These are phyloP conservation scores for Nephromyces sp. DNA, from an alignment of 169 alveolate genomes.

Conservation along the genomic window DNA sequence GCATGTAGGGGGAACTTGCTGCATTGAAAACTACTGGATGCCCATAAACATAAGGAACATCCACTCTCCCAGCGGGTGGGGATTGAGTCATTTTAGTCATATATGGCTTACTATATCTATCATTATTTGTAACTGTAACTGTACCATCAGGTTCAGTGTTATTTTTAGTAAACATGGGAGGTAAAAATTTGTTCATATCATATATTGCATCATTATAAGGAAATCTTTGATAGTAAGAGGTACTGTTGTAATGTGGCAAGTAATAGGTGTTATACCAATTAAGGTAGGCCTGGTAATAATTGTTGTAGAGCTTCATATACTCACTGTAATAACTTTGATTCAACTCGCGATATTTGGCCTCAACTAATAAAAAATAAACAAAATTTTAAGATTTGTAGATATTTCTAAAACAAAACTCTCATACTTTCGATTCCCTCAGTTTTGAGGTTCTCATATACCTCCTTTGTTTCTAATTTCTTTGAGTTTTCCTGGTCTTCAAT, in stretches of 20 bases:
- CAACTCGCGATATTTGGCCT: no score
- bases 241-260: not conserved
- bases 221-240: not conserved
- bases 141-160: not conserved
- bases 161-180: not conserved
- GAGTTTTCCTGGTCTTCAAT: no score
- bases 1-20: not conserved
- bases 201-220: not conserved
- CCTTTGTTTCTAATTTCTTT: no score
- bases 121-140: not conserved
- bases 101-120: not conserved
- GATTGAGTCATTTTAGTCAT: not conserved
- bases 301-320: not conserved
- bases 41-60: not conserved
- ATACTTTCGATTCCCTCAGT: no score
- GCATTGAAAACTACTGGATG: not conserved
- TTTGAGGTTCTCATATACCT: no score
- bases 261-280: not conserved
- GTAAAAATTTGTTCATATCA: not conserved
- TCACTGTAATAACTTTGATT: not conserved
- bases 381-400: no score
- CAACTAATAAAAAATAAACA: no score
- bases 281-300: not conserved
- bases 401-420: no score
- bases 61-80: not conserved